Evolutionary conservation across 2,329 filamentous ascomycete genomes (phyloP).

Genomic region (Ophiostoma sp.): DNA sequence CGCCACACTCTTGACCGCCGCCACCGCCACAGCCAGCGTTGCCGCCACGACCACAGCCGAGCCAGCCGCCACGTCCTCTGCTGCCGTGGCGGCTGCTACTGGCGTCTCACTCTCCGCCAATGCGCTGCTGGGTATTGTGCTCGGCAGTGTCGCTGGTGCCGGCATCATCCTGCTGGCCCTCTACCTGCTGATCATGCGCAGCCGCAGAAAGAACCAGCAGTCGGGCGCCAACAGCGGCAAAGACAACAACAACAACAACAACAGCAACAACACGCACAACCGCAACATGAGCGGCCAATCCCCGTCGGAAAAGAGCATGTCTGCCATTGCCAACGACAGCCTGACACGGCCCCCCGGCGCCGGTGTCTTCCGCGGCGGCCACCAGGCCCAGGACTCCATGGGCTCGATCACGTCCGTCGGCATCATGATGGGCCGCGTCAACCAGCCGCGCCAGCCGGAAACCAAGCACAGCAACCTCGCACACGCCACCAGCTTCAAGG

Average conservation of each 20-base stretch:
- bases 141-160: slow-evolving; percentile 7
- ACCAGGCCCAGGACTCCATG: slow-evolving; percentile 48
- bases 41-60: slow-evolving; percentile 31
- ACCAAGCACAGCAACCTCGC: slow-evolving; percentile 14
- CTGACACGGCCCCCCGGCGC: slow-evolving; percentile 32
- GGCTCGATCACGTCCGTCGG: slow-evolving; percentile 59
- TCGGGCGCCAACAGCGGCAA: neutral
- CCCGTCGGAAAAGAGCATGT: slow-evolving; percentile 56
- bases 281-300: slow-evolving; percentile 30
- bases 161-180: slow-evolving; percentile 70
- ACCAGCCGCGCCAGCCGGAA: slow-evolving; percentile 40
- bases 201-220: slow-evolving; percentile 36
- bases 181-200: slow-evolving; percentile 61
- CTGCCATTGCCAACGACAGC: slow-evolving; percentile 44
- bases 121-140: slow-evolving; percentile 50
- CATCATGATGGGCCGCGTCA: slow-evolving; percentile 59
- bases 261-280: neutral
- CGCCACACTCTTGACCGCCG: neutral
- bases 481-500: slow-evolving; percentile 42
- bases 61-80: slow-evolving; percentile 26
- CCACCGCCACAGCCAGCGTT: slow-evolving; percentile 20
- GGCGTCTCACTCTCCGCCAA: slow-evolving; percentile 36
- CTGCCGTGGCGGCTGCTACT: slow-evolving; percentile 30
- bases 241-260: neutral
- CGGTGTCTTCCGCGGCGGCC: slow-evolving; percentile 45